Percentiles rank a stretch among this genome's conserved stretches.
phyloP scores from a whole-genome alignment of 768 basidiomycete genomes.

The Lentinula sp. region DNA sequence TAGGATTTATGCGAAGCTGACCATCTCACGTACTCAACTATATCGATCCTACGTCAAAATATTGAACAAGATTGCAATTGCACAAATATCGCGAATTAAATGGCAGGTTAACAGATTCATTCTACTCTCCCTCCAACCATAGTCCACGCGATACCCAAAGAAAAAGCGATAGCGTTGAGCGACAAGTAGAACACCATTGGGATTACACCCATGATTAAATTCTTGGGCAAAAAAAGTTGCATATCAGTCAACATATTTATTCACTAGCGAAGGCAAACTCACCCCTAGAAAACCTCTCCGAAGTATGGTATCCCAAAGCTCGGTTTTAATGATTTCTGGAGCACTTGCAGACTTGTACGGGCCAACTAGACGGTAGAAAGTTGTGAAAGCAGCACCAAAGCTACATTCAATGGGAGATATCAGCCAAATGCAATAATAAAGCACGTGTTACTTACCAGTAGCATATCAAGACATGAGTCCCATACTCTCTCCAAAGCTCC shows the following conservation, averaged over 20 bases:
- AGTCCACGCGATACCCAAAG: conserved; percentile 12
- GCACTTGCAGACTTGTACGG: conserved; percentile 39
- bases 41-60: too few relatives aligned
- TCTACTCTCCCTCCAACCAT: conserved; percentile 1
- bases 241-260: not conserved
- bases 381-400: conserved; percentile 54
- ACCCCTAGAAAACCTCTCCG: conserved; percentile 30
- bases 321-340: conserved; percentile 40
- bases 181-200: conserved; percentile 41
- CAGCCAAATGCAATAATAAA: not conserved
- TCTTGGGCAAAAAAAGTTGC: conserved; percentile 30
- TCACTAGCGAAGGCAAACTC: not conserved
- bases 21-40: too few relatives aligned
- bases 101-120: not conserved
- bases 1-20: too few relatives aligned
- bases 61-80: too few relatives aligned
- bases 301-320: conserved; percentile 56
- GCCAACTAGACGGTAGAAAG: conserved; percentile 52
- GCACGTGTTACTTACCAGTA: conserved; percentile 39
- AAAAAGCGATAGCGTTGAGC: conserved; percentile 16
- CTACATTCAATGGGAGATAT: conserved; percentile 17
- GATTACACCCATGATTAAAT: conserved; percentile 52
- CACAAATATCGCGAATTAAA: too few relatives aligned
- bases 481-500: conserved; percentile 42
- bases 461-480: conserved; percentile 41